Conservation (phyloP, 495 filamentous ascomycete species). For the Penicillium antarcticum region DNA sequence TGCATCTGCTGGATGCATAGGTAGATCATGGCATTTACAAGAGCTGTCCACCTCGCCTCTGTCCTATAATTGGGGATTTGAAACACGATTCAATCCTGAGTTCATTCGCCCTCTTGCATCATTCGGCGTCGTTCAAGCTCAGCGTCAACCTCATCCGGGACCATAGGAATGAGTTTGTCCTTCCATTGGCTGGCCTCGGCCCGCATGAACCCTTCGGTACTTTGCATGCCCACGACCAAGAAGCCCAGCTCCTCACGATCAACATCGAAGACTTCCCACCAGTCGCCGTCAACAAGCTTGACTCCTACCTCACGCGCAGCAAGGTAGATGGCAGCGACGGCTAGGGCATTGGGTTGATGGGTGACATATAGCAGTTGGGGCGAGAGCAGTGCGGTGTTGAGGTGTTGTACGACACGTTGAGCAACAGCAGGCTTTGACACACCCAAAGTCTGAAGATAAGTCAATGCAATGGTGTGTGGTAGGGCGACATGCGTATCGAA, state of each 20-base stretch:
- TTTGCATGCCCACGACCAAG: slow-evolving; percentile 80
- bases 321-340: slow-evolving; percentile 85
- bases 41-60: neutral
- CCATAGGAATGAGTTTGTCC: slow-evolving; percentile 35
- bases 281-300: slow-evolving; percentile 75
- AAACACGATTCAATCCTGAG: neutral
- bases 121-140: slow-evolving; percentile 59
- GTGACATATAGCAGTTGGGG: slow-evolving; percentile 90
- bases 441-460: slow-evolving; percentile 87
- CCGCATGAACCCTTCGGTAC: slow-evolving; percentile 68
- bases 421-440: slow-evolving; percentile 52
- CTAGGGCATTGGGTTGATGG: slow-evolving; percentile 81
- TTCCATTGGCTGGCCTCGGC: slow-evolving; percentile 51
- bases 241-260: slow-evolving; percentile 95
- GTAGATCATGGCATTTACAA: neutral
- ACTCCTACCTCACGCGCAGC: slow-evolving; percentile 75
- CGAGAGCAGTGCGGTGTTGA: slow-evolving; percentile 79
- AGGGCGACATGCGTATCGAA: slow-evolving; percentile 82
- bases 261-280: slow-evolving; percentile 99
- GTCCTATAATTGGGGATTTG: neutral
- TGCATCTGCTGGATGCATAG: too few relatives aligned
- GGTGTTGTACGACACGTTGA: slow-evolving; percentile 63
- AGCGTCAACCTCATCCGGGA: slow-evolving; percentile 53
- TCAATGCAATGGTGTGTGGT: slow-evolving; percentile 84
- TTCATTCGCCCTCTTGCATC: slow-evolving; percentile 50